Evolutionary conservation across 1,284 basidiomycete species (phyloP).

Genomic region (Fomitopsis schrenkii): DNA sequence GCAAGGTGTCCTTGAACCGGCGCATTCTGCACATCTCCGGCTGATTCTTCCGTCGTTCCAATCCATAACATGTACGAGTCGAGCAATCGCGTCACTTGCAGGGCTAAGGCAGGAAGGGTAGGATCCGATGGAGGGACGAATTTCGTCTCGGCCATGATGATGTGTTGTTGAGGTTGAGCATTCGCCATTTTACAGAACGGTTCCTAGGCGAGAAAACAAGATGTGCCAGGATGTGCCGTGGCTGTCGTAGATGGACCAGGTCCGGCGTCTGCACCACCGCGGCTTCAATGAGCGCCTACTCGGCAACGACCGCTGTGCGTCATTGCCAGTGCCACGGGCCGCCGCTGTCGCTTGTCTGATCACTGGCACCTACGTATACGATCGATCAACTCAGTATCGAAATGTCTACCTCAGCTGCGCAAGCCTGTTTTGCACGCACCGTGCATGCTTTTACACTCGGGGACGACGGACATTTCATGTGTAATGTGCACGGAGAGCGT

Average conservation of each 20-base stretch:
- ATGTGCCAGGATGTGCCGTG: too few species aligned
- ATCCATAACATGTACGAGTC: slow-evolving; percentile 84
- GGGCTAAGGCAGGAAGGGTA: slow-evolving; percentile 53
- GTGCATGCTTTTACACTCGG: slow-evolving; percentile 19
- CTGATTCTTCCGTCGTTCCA: slow-evolving; percentile 49
- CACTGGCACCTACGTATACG: too few species aligned
- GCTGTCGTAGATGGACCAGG: too few species aligned
- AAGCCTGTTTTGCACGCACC: slow-evolving; percentile 7
- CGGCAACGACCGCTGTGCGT: neutral
- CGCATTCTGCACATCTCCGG: slow-evolving; percentile 46
- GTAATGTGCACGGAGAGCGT: slow-evolving; percentile 21
- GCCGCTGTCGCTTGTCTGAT: neutral
- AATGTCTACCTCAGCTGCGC: neutral
- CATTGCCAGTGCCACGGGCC: neutral
- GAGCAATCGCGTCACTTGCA: slow-evolving; percentile 67
- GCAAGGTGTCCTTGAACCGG: slow-evolving; percentile 53
- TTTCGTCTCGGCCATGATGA: slow-evolving; percentile 33
- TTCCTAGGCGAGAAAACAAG: neutral
- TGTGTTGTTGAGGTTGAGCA: neutral
- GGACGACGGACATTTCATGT: slow-evolving; percentile 26
- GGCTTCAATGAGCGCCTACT: neutral
- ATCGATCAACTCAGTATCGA: neutral
- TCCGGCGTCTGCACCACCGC: too few species aligned
- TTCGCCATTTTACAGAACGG: neutral
- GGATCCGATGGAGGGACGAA: slow-evolving; percentile 43